phyloP scores from a whole-genome alignment of 163 green algal genomes.

The Prototheca stagnorum region DNA sequence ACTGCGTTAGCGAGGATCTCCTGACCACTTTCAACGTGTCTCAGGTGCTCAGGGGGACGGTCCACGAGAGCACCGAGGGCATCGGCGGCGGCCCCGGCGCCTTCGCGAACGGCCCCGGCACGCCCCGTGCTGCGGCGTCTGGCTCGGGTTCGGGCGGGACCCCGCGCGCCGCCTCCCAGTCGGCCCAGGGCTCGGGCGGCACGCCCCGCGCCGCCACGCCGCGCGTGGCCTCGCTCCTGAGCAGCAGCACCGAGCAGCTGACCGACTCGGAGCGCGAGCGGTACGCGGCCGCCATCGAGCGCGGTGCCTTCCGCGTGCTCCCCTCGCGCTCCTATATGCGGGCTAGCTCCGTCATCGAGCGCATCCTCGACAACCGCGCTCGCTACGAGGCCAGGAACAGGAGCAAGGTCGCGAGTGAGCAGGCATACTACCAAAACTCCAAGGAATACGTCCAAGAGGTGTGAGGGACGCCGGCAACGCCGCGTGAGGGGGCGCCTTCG shows the following conservation, averaged over 20 bases:
- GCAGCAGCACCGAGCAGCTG: too few relatives aligned
- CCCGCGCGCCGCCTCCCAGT: too few relatives aligned
- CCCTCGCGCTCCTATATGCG: slow-evolving; percentile 13
- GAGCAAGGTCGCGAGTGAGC: slow-evolving; percentile 55
- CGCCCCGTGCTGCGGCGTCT: too few relatives aligned
- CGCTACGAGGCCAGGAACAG: slow-evolving; percentile 66
- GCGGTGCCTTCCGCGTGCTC: slow-evolving; percentile 30
- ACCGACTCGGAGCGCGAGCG: slow-evolving; percentile 12
- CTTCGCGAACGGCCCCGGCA: too few relatives aligned
- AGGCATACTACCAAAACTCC: slow-evolving; percentile 34
- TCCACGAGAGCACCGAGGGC: slow-evolving; percentile 71
- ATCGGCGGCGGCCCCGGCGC: too few relatives aligned
- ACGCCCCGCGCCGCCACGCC: background rate
- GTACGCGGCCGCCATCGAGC: slow-evolving; percentile 37
- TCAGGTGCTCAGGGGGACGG: slow-evolving; percentile 64
- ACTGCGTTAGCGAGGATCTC: slow-evolving; percentile 67
- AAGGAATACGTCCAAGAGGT: slow-evolving; percentile 38
- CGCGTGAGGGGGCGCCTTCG: too few relatives aligned
- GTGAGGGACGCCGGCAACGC: slow-evolving; percentile 3
- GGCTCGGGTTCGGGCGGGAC: too few relatives aligned
- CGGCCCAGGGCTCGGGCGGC: too few relatives aligned
- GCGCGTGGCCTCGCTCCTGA: background rate
- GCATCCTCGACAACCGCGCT: slow-evolving; percentile 79
- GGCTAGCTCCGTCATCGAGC: slow-evolving; percentile 71
- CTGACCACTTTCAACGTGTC: slow-evolving; percentile 92